These are phyloP conservation scores for Tetracladium marchalianum DNA, from an alignment of 495 filamentous ascomycete genomes.

Conservation along the genomic window DNA sequence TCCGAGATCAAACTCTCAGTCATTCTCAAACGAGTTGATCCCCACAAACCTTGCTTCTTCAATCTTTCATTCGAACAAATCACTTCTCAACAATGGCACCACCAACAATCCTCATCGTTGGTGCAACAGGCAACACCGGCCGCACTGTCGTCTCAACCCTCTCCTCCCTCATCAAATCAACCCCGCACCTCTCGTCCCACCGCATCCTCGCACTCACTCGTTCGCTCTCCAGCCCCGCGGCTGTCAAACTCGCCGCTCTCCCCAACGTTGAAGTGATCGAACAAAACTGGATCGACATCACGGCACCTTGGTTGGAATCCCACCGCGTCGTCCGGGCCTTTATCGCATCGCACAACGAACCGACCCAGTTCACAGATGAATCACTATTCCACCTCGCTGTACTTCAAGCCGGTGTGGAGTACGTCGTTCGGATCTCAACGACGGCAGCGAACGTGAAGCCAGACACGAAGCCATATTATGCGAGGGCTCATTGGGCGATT, in stretches of 20 bases:
- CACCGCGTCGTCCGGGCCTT: conserved; percentile 31
- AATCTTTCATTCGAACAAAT: too few relatives aligned
- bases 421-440: conserved; percentile 39
- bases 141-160: conserved; percentile 24
- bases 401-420: conserved; percentile 33
- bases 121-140: conserved; percentile 34
- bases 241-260: conserved; percentile 26
- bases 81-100: conserved; percentile 7
- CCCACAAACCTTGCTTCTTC: too few relatives aligned
- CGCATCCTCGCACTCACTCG: conserved; percentile 33
- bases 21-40: too few relatives aligned
- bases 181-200: conserved; percentile 19
- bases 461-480: conserved; percentile 29
- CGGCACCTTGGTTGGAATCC: conserved; percentile 31
- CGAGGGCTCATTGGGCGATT: conserved; percentile 36
- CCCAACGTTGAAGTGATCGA: conserved; percentile 31
- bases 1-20: too few relatives aligned
- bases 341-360: conserved; percentile 31
- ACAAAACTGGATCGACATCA: conserved; percentile 34
- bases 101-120: conserved; percentile 24
- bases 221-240: conserved; percentile 20
- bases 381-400: conserved; percentile 27
- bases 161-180: conserved; percentile 22
- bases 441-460: conserved; percentile 32
- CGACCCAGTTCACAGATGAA: conserved; percentile 34